These are phyloP conservation scores for Obelidium mucronatum DNA, from an alignment of 192 early-diverging fungal genomes.

Conservation along the genomic window DNA sequence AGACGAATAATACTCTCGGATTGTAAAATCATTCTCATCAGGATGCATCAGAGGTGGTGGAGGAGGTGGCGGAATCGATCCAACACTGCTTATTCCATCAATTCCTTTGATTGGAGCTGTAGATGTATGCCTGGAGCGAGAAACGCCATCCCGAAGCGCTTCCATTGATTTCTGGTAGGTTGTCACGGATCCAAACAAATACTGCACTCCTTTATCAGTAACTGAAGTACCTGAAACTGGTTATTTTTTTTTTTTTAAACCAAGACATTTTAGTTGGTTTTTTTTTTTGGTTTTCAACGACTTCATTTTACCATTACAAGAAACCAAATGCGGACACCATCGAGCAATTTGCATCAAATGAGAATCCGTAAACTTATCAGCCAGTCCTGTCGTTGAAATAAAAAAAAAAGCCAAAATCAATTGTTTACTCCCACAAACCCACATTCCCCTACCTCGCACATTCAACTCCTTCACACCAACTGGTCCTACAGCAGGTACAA, in stretches of 20 bases:
- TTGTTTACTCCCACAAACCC: too few species aligned
- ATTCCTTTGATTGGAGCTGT: not conserved
- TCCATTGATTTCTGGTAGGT: not conserved
- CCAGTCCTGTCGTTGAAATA: not conserved
- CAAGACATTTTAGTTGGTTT: not conserved
- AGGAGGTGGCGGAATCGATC: constrained; percentile 10
- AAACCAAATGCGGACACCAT: constrained; percentile 32
- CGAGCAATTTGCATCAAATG: constrained; percentile 36
- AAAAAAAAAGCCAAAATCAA: not conserved
- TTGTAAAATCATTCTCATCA: not conserved
- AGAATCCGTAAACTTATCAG: constrained; percentile 6
- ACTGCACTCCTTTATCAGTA: constrained; percentile 28
- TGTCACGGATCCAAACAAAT: constrained; percentile 21
- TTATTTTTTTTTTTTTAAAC: too few species aligned
- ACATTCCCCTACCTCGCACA: constrained; percentile 1
- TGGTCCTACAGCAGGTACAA: constrained; percentile 2
- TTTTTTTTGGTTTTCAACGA: too few species aligned
- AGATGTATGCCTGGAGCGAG: not conserved
- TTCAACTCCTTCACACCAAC: not conserved
- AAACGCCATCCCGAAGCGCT: constrained; percentile 10
- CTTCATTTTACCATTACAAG: not conserved
- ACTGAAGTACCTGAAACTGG: constrained; percentile 31
- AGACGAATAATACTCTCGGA: not conserved
- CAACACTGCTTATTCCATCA: too few species aligned
- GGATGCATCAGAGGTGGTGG: not conserved